phyloP scores from a whole-genome alignment of 192 early-diverging fungal species.

The Coemansia sp. region DNA sequence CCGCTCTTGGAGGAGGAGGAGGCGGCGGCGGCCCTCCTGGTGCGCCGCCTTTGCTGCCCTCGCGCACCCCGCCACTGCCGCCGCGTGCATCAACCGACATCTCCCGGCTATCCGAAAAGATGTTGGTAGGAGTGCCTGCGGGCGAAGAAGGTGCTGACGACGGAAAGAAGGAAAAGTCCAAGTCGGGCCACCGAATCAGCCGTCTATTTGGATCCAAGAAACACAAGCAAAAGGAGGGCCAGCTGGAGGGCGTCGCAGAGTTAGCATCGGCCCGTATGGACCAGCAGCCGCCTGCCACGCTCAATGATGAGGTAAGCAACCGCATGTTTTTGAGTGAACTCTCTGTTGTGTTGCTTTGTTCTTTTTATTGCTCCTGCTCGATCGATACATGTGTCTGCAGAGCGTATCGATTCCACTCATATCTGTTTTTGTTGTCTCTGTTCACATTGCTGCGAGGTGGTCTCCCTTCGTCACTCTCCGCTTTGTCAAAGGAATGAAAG shows the following conservation, averaged over 20 bases:
- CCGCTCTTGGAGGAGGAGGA: not conserved
- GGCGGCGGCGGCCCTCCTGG: not conserved
- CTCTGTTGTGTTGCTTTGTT: too few relatives aligned
- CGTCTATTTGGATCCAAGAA: constrained; percentile 49
- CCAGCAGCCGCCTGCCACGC: not conserved
- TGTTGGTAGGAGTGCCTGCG: not conserved
- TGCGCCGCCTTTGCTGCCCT: constrained; percentile 23
- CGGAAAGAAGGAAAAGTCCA: constrained; percentile 41
- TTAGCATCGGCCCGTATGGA: not conserved
- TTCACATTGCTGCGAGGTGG: too few relatives aligned
- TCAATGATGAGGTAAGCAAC: constrained; percentile 26
- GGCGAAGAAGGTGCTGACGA: constrained; percentile 25
- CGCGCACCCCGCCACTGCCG: constrained; percentile 36
- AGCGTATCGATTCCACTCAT: not conserved
- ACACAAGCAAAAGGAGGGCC: constrained; percentile 33
- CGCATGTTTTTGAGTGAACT: not conserved
- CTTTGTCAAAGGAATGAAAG: not conserved
- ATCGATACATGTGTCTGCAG: too few relatives aligned
- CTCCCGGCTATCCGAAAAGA: constrained; percentile 8
- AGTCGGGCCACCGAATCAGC: constrained; percentile 47
- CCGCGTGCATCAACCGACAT: constrained; percentile 19
- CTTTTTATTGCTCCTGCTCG: too few relatives aligned
- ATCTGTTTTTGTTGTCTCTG: too few relatives aligned
- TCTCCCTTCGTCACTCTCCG: not conserved
- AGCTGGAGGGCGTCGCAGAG: not conserved